Conservation (phyloP, 2,329 filamentous ascomycete species). For the Aspergillus neotritici region DNA sequence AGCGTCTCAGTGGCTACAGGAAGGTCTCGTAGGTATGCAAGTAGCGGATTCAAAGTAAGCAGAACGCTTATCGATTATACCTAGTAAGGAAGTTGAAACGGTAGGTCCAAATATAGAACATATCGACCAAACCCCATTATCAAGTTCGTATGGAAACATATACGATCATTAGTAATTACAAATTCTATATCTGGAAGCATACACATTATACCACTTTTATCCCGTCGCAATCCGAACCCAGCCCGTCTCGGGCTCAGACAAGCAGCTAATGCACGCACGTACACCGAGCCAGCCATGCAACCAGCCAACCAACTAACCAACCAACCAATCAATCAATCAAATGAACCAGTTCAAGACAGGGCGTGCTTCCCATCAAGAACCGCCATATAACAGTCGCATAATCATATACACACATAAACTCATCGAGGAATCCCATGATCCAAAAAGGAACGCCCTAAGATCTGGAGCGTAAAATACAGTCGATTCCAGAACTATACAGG, state of each 20-base stretch:
- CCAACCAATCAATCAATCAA: constrained; percentile 3
- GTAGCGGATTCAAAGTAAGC: too few species aligned
- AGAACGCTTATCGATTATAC: too few species aligned
- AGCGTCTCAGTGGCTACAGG: too few species aligned
- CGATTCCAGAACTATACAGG: constrained; percentile 23
- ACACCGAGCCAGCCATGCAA: neutral
- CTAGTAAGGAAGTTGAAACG: too few species aligned
- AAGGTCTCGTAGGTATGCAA: too few species aligned
- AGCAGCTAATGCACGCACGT: too few species aligned
- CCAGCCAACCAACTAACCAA: neutral
- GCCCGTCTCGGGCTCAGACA: neutral
- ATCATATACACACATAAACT: constrained; percentile 7
- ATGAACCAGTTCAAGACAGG: neutral
- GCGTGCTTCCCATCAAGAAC: neutral
- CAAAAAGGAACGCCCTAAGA: neutral
- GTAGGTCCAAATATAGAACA: neutral
- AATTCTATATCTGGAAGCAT: constrained; percentile 1
- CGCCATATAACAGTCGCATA: neutral
- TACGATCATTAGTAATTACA: constrained; percentile 8
- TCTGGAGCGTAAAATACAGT: too few species aligned
- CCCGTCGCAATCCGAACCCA: too few species aligned
- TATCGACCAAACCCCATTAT: constrained; percentile 1
- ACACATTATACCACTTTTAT: constrained; percentile 2
- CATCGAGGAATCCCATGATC: neutral
- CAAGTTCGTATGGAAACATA: constrained; percentile 1